phyloP scores from a whole-genome alignment of 1,139 yeast species.

The Magnusiomyces paraingens region DNA sequence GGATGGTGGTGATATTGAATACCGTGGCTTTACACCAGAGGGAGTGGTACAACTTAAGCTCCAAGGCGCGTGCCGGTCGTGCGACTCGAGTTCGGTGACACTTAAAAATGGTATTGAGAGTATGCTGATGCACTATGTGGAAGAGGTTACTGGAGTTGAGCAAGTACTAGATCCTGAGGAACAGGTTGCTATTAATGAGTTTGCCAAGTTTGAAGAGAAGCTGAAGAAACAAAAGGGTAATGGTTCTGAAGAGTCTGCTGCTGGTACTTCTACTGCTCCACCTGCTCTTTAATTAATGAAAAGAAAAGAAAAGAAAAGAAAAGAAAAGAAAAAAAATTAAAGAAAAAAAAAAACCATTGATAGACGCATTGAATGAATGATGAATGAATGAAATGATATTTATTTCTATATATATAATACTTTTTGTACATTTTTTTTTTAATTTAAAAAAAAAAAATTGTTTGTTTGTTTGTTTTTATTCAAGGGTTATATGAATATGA shows the following conservation, averaged over 20 bases:
- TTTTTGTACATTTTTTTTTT: too few relatives aligned
- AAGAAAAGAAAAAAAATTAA: too few relatives aligned
- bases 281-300: neutral
- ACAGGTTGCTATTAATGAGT: slow-evolving; percentile 56
- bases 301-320: neutral
- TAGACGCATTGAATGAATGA: too few relatives aligned
- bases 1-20: slow-evolving; percentile 79
- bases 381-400: too few relatives aligned
- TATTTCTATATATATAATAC: too few relatives aligned
- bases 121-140: slow-evolving; percentile 79
- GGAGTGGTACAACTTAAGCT: slow-evolving; percentile 70
- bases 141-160: slow-evolving; percentile 70
- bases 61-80: slow-evolving; percentile 78
- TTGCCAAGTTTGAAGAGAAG: slow-evolving; percentile 54
- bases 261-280: neutral
- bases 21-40: slow-evolving; percentile 57
- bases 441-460: too few relatives aligned
- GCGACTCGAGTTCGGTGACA: slow-evolving; percentile 72
- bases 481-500: too few relatives aligned
- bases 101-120: slow-evolving; percentile 74
- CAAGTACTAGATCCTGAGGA: slow-evolving; percentile 61
- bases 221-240: slow-evolving; percentile 8
- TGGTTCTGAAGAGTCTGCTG: neutral
- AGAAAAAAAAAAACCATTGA: too few relatives aligned
- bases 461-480: too few relatives aligned